phyloP scores from a whole-genome alignment of 257 asterid genomes.

The Solanum acaule region DNA sequence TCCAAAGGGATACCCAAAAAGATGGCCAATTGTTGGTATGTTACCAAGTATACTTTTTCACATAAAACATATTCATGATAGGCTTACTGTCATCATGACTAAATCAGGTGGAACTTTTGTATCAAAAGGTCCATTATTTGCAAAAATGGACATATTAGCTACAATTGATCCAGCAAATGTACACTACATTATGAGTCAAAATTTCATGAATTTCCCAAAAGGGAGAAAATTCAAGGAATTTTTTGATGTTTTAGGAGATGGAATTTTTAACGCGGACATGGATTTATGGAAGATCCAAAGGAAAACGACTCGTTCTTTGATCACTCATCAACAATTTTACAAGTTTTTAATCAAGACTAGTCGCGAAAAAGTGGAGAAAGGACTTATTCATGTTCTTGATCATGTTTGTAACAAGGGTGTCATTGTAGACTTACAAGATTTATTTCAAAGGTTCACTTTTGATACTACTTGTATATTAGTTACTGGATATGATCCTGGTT shows the following conservation, averaged over 20 bases:
- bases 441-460: constrained; percentile 49
- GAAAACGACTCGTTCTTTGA: constrained; percentile 33
- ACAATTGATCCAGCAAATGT: constrained; percentile 45
- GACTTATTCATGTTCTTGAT: constrained; percentile 42
- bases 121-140: constrained; percentile 35
- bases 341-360: constrained; percentile 33
- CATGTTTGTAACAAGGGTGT: constrained; percentile 8
- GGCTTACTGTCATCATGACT: constrained; percentile 9
- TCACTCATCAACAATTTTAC: constrained; percentile 35
- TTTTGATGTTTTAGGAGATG: constrained; percentile 42
- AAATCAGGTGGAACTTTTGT: constrained; percentile 21
- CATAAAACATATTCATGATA: constrained; percentile 26
- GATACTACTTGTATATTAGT: constrained; percentile 45
- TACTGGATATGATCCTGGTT: constrained; percentile 60
- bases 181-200: constrained; percentile 48
- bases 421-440: constrained; percentile 44
- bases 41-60: constrained; percentile 27
- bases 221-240: constrained; percentile 38
- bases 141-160: constrained; percentile 33
- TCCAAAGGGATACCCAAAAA: constrained; percentile 24
- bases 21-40: constrained; percentile 44
- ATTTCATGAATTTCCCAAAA: constrained; percentile 41
- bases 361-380: constrained; percentile 28
- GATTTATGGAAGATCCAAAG: constrained; percentile 41
- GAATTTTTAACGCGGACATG: constrained; percentile 45